Evolutionary conservation across 345 rosid genomes (phyloP), one percentile per base, ranked within the genome.

Genomic region (Aquilaria malaccensis): DNA sequence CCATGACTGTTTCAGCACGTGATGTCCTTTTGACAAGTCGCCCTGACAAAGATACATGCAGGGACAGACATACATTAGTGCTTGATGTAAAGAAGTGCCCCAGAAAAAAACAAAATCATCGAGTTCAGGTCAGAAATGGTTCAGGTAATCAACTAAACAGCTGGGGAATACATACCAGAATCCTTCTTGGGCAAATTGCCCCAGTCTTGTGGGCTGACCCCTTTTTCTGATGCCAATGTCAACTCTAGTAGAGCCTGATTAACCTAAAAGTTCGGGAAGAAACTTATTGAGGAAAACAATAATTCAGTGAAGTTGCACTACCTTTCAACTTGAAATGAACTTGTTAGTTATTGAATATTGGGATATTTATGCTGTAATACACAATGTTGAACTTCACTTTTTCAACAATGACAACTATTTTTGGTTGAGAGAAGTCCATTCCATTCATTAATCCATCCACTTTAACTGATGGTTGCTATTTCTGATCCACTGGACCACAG

Each of bases 191-290:
- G 60, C 66, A 85, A 76, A 72, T 85, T 84, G 70, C 82, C 86
- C 99, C 99, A 94, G 31, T 86, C 87, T 7, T 69, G 69, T 7
- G 93, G 85, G 45, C 59, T 74, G 59, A 72, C 72, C 76, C 81
- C 77, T 70, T 43, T 64, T 78, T 88, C 77, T 2, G 97, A 70
- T 51, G 89, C 92, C 62, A 61, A 71, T 15, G 90, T 74, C 80
- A 91, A 72, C 51, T 88, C 89, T 0, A 72, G 62, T 60, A 94
- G 99, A 70, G 95, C 82, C 75, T 79, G 80, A 76, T 94, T 94
- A 72, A 94, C 99, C 99, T 94, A 85, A 62, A 76, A 68, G 66
- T 67, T 62, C 30, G 32, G 33, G 13, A 43, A 55, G 49, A 6
- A 30, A 49, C 13, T 30, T 9, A 62, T 3, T 37, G 43, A 37